Percentiles rank a stretch among this genome's conserved stretches.
Evolutionary conservation across 768 basidiomycete genomes (phyloP).

Genomic region (Myochromella boudieri): DNA sequence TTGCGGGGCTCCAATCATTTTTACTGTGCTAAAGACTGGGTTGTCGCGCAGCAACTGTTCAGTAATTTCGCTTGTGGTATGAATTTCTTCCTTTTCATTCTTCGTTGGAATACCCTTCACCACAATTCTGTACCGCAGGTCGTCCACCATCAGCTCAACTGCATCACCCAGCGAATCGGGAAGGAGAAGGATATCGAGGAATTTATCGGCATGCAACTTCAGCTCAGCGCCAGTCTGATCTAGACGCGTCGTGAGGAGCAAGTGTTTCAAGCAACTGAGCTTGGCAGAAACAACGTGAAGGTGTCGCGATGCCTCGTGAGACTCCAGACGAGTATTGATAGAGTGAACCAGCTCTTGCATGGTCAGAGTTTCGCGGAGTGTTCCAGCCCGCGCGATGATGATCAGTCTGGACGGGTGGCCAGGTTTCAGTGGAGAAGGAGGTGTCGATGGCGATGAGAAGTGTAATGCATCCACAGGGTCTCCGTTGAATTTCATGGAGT

Average conservation of each 20-base stretch:
- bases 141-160: conserved; percentile 13
- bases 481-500: too few species aligned
- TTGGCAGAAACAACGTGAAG: conserved; percentile 16
- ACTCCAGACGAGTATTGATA: conserved; percentile 13
- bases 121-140: conserved; percentile 21
- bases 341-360: background rate
- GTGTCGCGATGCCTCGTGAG: conserved; percentile 4
- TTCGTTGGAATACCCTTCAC: conserved; percentile 12
- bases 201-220: background rate
- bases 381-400: conserved; percentile 8
- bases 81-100: background rate
- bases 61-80: background rate
- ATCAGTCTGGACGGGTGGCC: conserved; percentile 12
- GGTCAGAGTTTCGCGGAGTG: background rate
- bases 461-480: too few species aligned
- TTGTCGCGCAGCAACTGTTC: background rate
- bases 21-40: conserved; percentile 5
- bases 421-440: too few species aligned
- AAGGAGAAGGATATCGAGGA: conserved; percentile 8
- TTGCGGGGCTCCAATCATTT: background rate
- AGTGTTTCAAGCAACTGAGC: conserved; percentile 16
- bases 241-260: conserved; percentile 14
- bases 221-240: conserved; percentile 20
- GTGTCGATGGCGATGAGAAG: too few species aligned
- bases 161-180: conserved; percentile 4